Percentiles rank a stretch among this genome's conserved stretches.
Evolutionary conservation across 1,284 basidiomycete species (phyloP).

Genomic region (Golubevia pallescens): DNA sequence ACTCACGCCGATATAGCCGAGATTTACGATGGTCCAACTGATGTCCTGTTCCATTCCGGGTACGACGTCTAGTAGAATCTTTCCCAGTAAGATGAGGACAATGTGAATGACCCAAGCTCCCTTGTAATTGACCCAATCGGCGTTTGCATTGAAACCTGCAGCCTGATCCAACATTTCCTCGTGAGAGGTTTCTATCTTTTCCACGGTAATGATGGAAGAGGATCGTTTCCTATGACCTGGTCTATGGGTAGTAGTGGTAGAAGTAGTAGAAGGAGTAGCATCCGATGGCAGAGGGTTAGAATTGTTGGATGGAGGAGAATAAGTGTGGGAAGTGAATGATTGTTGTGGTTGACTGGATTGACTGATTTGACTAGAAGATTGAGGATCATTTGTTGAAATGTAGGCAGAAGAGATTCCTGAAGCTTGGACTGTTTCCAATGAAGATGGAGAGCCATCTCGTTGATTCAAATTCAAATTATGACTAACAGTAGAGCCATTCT

Average conservation of each 20-base stretch:
- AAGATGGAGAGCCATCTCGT: no score
- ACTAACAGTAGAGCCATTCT: no score
- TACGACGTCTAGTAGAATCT: slow-evolving; percentile 89
- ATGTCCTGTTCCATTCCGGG: slow-evolving; percentile 92
- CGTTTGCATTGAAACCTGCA: slow-evolving; percentile 78
- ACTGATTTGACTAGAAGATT: no score
- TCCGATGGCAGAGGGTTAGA: no score
- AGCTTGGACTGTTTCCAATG: no score
- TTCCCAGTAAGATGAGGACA: slow-evolving; percentile 86
- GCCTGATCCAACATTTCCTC: slow-evolving; percentile 66
- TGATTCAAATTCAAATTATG: no score
- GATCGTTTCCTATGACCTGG: slow-evolving; percentile 16
- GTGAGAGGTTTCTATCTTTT: slow-evolving; percentile 65
- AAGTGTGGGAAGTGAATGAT: no score
- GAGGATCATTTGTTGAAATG: no score
- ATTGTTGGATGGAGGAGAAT: no score
- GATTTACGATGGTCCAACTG: slow-evolving; percentile 93
- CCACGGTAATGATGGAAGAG: slow-evolving; percentile 63
- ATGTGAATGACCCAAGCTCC: slow-evolving; percentile 98
- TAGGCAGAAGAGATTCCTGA: no score
- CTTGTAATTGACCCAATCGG: slow-evolving; percentile 98
- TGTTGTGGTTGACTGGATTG: no score
- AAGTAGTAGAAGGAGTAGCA: no score
- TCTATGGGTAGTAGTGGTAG: neutral
- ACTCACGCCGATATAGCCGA: slow-evolving; percentile 87